phyloP scores from a whole-genome alignment of 805 yeast species.

The Kuraishia hungarica region DNA sequence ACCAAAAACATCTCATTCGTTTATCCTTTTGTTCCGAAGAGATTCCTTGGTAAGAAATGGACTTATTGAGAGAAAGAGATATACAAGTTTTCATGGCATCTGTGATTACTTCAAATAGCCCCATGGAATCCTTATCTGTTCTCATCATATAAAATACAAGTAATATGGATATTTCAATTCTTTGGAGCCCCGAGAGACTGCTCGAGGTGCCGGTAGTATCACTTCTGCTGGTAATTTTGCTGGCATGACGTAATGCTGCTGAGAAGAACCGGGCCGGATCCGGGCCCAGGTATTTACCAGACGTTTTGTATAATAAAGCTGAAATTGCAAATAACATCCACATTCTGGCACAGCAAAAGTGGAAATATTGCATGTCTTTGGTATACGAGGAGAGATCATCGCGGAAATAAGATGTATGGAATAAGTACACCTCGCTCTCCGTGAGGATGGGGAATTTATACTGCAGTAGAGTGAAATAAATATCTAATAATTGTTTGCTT shows the following conservation, averaged over 20 bases:
- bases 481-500: conserved; percentile 41
- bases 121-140: conserved; percentile 52
- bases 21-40: conserved; percentile 20
- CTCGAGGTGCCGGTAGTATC: conserved; percentile 6
- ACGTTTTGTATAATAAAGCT: conserved; percentile 43
- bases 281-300: conserved; percentile 48
- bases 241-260: conserved; percentile 48
- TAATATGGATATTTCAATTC: conserved; percentile 43
- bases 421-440: conserved; percentile 40
- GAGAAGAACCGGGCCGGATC: conserved; percentile 49
- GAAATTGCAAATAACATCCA: conserved; percentile 46
- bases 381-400: conserved; percentile 22
- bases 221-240: conserved; percentile 26
- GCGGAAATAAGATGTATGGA: conserved; percentile 40
- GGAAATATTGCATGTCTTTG: conserved; percentile 34
- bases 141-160: conserved; percentile 48
- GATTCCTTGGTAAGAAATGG: conserved; percentile 23
- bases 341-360: conserved; percentile 46
- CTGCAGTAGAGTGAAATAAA: conserved; percentile 47
- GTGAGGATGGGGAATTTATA: conserved; percentile 48
- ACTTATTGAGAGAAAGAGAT: conserved; percentile 26
- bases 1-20: conserved; percentile 54
- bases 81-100: conserved; percentile 43
- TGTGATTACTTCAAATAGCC: conserved; percentile 41
- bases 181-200: conserved; percentile 28